phyloP scores from a whole-genome alignment of 2,329 filamentous ascomycete species.

The Zasmidium citrigriseum region DNA sequence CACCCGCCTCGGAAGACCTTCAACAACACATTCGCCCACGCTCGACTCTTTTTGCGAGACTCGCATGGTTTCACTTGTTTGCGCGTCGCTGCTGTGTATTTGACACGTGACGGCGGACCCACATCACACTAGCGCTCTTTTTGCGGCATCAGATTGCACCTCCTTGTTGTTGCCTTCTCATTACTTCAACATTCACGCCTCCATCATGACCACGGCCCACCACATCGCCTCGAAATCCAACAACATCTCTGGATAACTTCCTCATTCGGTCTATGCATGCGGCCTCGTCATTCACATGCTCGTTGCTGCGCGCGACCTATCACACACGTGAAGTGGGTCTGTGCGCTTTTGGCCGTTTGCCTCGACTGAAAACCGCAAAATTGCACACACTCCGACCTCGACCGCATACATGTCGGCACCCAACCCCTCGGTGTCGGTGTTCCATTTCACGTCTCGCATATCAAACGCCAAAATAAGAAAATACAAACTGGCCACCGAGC shows the following conservation, averaged over 20 bases:
- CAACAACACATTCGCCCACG: too few relatives aligned
- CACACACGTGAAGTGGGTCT: conserved; percentile 3
- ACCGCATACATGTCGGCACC: conserved; percentile 9
- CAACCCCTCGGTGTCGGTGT: conserved; percentile 21
- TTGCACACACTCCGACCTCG: neutral
- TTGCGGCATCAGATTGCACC: neutral
- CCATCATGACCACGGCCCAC: neutral
- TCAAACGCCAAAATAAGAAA: conserved; percentile 31
- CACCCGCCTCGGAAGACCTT: too few relatives aligned
- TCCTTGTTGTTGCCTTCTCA: neutral
- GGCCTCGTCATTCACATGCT: conserved; percentile 10
- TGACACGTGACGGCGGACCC: neutral
- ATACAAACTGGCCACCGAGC: conserved; percentile 28
- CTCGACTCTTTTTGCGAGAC: neutral
- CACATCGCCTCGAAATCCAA: neutral
- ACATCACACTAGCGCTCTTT: neutral
- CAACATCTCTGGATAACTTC: neutral
- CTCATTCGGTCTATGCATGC: neutral
- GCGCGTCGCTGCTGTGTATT: neutral
- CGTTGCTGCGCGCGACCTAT: conserved; percentile 3
- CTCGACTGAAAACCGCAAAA: conserved; percentile 4
- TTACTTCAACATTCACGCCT: neutral
- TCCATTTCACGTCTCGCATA: conserved; percentile 31
- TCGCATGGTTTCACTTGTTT: neutral
- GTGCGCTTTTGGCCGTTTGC: conserved; percentile 1